phyloP scores from a whole-genome alignment of 768 basidiomycete species.

The Panaeolus cyanescens region DNA sequence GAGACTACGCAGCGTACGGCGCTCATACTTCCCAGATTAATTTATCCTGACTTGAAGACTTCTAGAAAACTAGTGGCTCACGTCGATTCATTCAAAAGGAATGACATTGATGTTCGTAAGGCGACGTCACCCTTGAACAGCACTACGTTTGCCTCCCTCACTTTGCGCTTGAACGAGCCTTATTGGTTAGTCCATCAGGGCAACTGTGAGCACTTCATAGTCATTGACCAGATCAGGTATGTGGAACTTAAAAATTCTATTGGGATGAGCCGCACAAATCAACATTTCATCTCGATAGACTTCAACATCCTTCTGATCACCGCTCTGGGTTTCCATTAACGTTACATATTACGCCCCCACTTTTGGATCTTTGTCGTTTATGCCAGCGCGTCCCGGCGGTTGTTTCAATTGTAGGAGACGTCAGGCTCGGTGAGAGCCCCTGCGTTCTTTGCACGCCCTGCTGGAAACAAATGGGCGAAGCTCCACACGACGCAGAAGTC shows the following conservation, averaged over 20 bases:
- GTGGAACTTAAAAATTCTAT: constrained; percentile 10
- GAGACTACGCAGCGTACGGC: constrained; percentile 59
- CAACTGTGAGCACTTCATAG: constrained; percentile 80
- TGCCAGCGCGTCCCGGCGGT: constrained; percentile 74
- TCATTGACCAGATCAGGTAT: constrained; percentile 74
- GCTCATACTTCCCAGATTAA: not conserved
- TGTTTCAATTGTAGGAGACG: constrained; percentile 68
- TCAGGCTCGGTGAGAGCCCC: constrained; percentile 77
- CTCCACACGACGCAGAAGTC: not conserved
- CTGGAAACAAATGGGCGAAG: constrained; percentile 68
- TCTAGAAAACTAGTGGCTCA: constrained; percentile 50
- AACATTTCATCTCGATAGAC: constrained; percentile 35
- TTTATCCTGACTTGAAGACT: not conserved
- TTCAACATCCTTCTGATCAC: constrained; percentile 60
- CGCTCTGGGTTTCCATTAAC: constrained; percentile 66
- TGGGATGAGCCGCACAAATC: constrained; percentile 1
- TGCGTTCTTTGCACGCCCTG: constrained; percentile 73
- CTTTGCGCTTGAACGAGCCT: constrained; percentile 68
- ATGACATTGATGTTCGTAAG: constrained; percentile 29
- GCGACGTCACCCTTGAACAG: constrained; percentile 46
- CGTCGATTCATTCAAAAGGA: constrained; percentile 32
- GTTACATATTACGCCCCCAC: constrained; percentile 60
- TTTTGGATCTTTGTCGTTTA: constrained; percentile 64
- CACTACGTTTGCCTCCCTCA: constrained; percentile 53
- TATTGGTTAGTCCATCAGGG: constrained; percentile 84